Conservation (phyloP, 352 stramenopile genomes). For the Pythium rishiriense region DNA sequence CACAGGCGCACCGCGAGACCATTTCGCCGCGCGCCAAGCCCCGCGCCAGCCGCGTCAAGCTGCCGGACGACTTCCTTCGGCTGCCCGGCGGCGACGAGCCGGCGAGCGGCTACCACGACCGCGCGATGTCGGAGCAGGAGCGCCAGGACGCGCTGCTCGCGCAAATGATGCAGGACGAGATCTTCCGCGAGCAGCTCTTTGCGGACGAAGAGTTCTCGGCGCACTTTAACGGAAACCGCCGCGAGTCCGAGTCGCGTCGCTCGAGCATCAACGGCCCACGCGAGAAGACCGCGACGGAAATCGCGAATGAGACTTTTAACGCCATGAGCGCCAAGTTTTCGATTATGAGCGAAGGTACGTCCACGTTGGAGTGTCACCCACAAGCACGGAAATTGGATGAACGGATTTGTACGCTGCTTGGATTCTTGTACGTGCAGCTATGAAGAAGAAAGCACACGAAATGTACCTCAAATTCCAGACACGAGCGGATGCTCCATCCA, state of each 20-base stretch:
- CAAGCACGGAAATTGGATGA: neutral
- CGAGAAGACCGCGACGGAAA: slow-evolving; percentile 71
- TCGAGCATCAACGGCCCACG: slow-evolving; percentile 26
- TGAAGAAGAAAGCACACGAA: slow-evolving; percentile 79
- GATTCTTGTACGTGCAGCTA: too few species aligned
- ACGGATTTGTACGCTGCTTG: slow-evolving; percentile 9
- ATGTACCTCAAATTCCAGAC: slow-evolving; percentile 87
- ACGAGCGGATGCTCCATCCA: slow-evolving; percentile 43
- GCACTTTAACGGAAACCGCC: slow-evolving; percentile 50
- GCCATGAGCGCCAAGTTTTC: slow-evolving; percentile 72
- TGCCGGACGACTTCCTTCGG: slow-evolving; percentile 76
- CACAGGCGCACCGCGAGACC: slow-evolving; percentile 16
- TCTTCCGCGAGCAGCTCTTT: slow-evolving; percentile 77
- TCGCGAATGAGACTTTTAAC: slow-evolving; percentile 71
- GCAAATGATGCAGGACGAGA: slow-evolving; percentile 83
- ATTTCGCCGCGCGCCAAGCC: slow-evolving; percentile 21
- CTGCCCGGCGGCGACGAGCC: slow-evolving; percentile 34
- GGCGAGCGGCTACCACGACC: neutral
- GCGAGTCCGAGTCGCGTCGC: slow-evolving; percentile 17
- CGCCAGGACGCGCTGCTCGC: slow-evolving; percentile 68
- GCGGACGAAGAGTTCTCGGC: slow-evolving; percentile 70
- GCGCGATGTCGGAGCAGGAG: slow-evolving; percentile 60
- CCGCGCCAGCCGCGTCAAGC: slow-evolving; percentile 29
- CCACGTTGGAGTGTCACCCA: too few species aligned
- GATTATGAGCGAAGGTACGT: slow-evolving; percentile 75